phyloP scores from a whole-genome alignment of 352 stramenopile species.

The Peronospora destructor region DNA sequence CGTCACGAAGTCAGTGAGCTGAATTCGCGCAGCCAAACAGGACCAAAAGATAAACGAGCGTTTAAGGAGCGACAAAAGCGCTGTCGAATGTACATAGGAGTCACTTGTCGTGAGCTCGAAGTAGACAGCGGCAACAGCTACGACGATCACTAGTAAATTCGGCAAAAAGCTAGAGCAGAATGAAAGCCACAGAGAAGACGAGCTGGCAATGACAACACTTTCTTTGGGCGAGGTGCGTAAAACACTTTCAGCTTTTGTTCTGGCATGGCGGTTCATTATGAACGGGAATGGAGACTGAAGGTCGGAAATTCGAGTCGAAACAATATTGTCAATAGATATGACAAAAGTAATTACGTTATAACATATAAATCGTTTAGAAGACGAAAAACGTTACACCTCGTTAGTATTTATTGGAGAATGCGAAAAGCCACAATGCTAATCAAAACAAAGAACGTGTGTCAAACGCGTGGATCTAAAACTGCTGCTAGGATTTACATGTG shows the following conservation, averaged over 20 bases:
- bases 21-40: constrained; percentile 40
- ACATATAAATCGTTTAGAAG: too few species aligned
- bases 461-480: constrained; percentile 65
- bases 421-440: too few species aligned
- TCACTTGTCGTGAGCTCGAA: constrained; percentile 52
- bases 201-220: neutral
- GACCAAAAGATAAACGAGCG: constrained; percentile 55
- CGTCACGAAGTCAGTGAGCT: constrained; percentile 40
- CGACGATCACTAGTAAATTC: constrained; percentile 30
- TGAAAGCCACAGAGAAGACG: constrained; percentile 12
- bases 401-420: too few species aligned
- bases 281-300: constrained; percentile 14
- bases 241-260: constrained; percentile 1
- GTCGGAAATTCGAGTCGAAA: constrained; percentile 20
- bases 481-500: constrained; percentile 54
- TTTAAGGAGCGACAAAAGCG: constrained; percentile 42
- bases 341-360: too few species aligned
- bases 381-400: too few species aligned
- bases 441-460: too few species aligned
- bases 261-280: constrained; percentile 16
- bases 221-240: constrained; percentile 1
- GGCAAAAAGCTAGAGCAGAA: constrained; percentile 31
- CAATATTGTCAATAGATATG: neutral
- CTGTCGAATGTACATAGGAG: constrained; percentile 39
- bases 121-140: constrained; percentile 36